These are phyloP conservation scores for Diaporthe nobilis DNA, from an alignment of 2,329 filamentous ascomycete species.

Conservation along the genomic window DNA sequence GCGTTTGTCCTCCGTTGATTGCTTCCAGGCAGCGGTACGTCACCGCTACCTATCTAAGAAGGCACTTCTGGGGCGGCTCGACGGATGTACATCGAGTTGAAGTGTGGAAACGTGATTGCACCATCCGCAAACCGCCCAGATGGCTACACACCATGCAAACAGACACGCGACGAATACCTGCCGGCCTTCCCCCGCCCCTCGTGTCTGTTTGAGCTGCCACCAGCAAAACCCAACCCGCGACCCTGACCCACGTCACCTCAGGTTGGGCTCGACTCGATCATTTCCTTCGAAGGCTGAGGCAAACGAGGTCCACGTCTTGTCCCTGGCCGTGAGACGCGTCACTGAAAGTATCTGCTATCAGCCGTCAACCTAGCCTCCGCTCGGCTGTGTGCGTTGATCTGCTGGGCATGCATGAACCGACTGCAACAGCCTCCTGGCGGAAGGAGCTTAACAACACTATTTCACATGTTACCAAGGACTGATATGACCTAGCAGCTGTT, in stretches of 20 bases:
- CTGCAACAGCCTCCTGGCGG: background rate
- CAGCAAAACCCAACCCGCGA: background rate
- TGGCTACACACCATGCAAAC: background rate
- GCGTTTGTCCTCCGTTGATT: constrained; percentile 8
- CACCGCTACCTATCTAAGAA: background rate
- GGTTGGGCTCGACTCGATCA: background rate
- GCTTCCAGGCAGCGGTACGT: background rate
- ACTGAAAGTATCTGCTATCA: background rate
- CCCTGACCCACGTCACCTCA: background rate
- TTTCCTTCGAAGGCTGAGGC: background rate
- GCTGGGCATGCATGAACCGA: constrained; percentile 20
- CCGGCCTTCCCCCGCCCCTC: background rate
- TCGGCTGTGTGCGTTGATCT: constrained; percentile 8
- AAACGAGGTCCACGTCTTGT: background rate
- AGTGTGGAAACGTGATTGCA: background rate
- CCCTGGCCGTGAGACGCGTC: background rate
- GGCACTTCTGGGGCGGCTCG: too few species aligned
- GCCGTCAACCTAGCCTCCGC: background rate
- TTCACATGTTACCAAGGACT: background rate
- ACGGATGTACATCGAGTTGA: background rate
- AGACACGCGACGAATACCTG: background rate
- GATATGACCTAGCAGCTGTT: background rate
- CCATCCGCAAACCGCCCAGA: background rate
- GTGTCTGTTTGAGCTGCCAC: background rate
- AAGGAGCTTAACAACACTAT: background rate